Evolutionary conservation across 306 rosid genomes (phyloP).

Genomic region (Hippophae tibetana): DNA sequence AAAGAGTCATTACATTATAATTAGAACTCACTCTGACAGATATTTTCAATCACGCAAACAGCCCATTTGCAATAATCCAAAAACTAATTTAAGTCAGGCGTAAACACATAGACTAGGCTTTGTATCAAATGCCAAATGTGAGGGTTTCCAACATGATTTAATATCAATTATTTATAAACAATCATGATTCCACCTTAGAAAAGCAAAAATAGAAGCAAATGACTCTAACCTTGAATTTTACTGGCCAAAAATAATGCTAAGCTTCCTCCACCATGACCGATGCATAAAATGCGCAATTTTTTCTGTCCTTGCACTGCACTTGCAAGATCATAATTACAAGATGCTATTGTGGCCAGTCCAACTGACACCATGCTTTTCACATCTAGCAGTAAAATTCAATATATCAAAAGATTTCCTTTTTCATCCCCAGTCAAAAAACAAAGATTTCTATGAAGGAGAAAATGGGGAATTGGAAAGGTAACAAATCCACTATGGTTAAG

Average conservation of each 20-base stretch:
- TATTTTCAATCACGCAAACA: too few species aligned
- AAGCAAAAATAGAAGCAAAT: slow-evolving; percentile 1
- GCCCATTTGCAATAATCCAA: too few species aligned
- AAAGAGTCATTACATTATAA: too few species aligned
- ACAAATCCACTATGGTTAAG: too few species aligned
- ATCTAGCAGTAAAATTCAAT: slow-evolving; percentile 40
- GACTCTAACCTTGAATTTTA: slow-evolving; percentile 58
- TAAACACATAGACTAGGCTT: too few species aligned
- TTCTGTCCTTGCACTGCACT: slow-evolving; percentile 46
- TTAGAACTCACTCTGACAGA: too few species aligned
- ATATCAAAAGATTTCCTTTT: slow-evolving; percentile 9
- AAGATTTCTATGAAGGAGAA: not conserved
- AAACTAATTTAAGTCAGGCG: too few species aligned
- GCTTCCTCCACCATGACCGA: slow-evolving; percentile 97
- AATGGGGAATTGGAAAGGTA: slow-evolving; percentile 4
- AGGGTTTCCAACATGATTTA: too few species aligned
- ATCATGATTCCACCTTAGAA: not conserved
- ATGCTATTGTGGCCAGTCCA: slow-evolving; percentile 66
- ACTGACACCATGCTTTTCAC: slow-evolving; percentile 80
- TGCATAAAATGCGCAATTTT: slow-evolving; percentile 59
- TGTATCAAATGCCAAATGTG: too few species aligned
- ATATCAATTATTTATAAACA: not conserved
- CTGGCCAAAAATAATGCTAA: slow-evolving; percentile 80
- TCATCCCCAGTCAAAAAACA: not conserved
- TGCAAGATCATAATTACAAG: slow-evolving; percentile 55